Base-by-base conservation (phyloP, 1,139 yeast genomes). In the Debaryomyces udenii region DNA sequence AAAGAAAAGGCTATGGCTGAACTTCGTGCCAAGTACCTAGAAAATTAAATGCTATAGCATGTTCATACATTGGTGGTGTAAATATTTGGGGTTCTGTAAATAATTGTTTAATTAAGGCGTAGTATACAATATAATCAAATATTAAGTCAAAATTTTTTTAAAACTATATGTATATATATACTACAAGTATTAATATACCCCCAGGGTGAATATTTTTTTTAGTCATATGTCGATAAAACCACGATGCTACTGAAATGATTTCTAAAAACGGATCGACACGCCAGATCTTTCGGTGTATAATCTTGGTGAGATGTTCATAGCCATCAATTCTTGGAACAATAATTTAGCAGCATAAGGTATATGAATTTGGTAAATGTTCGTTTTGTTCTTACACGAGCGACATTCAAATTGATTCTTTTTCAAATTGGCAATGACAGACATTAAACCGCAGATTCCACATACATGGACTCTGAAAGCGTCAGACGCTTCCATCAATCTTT, bases 401-500 rank as follows among this genome's bases (percentile, higher is more conserved):
- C 99, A 93, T 70, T 93, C 99, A 62, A 88, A 94, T 70, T 93
- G 98, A 59, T 89, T 89, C 77, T 93, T 95, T 67, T 91, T 91
- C 70, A 93, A 77, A 66, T 91, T 93, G 38, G 99, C 98, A 68
- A 94, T 89, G 46, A 94, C 99, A 41, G 91, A 78, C 98, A 93
- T 93, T 63, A 94, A 80, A 39, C 99, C 99, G 75, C 99, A 93
- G 56, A 89, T 81, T 57, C 99, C 99, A 74, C 99, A 93, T 24
- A 94, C 86, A 62, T 94, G 99, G 33, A 94, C 98, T 67, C 98
- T 81, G 74, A 93, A 93, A 3, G 98, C 97, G 73, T 93, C 99
- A 0, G 98, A 90, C 3, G 97, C 97, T 66, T 93, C 99, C 97
- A 93, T 91, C 64, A 93, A 76, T 65, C 99, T 81, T 70, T 93